Percentiles rank a stretch among this genome's conserved stretches.
Conservation (phyloP, 305 asterid species). For the Fraxinus velutina region DNA sequence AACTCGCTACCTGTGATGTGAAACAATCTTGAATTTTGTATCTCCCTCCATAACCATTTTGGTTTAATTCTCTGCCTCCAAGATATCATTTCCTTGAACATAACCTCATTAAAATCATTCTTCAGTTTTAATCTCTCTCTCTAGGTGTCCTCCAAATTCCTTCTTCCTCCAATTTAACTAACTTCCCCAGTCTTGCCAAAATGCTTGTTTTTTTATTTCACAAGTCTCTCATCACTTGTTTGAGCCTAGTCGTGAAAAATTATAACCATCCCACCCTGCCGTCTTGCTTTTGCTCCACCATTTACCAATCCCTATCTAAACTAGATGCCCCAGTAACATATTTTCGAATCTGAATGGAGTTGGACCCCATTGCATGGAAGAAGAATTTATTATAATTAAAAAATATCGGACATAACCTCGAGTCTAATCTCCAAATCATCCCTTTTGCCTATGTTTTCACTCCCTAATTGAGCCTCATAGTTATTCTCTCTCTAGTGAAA, state of each 20-base stretch:
- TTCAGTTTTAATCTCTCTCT: not conserved
- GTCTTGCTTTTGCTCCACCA: not conserved
- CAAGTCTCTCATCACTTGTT: not conserved
- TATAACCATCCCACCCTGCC: not conserved
- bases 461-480: not conserved
- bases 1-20: not conserved
- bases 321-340: not conserved
- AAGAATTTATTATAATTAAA: not conserved
- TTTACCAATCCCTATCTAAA: not conserved
- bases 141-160: not conserved
- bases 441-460: not conserved
- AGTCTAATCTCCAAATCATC: not conserved
- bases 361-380: not conserved
- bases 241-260: not conserved
- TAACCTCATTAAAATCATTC: not conserved
- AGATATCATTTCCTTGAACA: not conserved
- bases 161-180: not conserved
- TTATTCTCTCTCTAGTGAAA: too few relatives aligned
- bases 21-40: not conserved
- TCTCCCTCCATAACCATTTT: not conserved
- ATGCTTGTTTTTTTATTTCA: not conserved
- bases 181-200: not conserved
- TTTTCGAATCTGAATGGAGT: not conserved
- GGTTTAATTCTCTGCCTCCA: not conserved
- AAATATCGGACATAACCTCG: not conserved